Evolutionary conservation across 495 filamentous ascomycete species (phyloP).

Genomic region (Aspergillus nidulans): DNA sequence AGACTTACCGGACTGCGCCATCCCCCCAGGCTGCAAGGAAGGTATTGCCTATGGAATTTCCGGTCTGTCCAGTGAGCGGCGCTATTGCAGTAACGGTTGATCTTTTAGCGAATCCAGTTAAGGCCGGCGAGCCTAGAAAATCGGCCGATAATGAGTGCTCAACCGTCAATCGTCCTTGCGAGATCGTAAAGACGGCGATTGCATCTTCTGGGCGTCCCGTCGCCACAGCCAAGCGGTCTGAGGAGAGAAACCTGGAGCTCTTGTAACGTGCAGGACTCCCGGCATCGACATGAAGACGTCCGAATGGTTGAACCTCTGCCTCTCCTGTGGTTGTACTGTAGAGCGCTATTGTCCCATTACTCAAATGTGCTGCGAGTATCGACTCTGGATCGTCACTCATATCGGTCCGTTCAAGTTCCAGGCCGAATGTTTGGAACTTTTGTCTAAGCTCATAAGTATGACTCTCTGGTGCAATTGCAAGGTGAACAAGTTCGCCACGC

Average conservation of each 20-base stretch:
- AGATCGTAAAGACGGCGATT: constrained; percentile 47
- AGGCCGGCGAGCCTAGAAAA: constrained; percentile 21
- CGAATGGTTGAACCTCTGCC: constrained; percentile 34
- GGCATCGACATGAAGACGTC: constrained; percentile 27
- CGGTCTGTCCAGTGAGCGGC: constrained; percentile 38
- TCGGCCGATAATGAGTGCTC: constrained; percentile 32
- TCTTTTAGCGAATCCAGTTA: constrained; percentile 20
- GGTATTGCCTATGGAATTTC: constrained; percentile 38
- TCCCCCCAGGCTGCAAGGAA: constrained; percentile 63
- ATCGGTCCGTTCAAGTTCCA: constrained; percentile 30
- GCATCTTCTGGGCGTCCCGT: constrained; percentile 41
- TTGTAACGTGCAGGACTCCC: constrained; percentile 28
- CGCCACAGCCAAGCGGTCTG: constrained; percentile 46
- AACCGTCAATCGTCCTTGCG: constrained; percentile 32
- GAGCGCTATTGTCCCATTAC: constrained; percentile 39
- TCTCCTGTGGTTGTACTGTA: constrained; percentile 37
- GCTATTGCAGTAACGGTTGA: constrained; percentile 48
- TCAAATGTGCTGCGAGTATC: constrained; percentile 44
- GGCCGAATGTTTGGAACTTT: constrained; percentile 29
- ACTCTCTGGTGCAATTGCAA: constrained; percentile 27
- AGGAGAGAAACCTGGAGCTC: constrained; percentile 51
- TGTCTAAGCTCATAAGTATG: constrained; percentile 27
- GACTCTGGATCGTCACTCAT: constrained; percentile 27
- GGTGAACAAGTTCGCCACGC: constrained; percentile 35
- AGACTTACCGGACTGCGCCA: constrained; percentile 46